Evolutionary conservation across 306 rosid species (phyloP), one percentile per base, ranked within the genome.

Genomic region (Heteromeles arbutifolia): DNA sequence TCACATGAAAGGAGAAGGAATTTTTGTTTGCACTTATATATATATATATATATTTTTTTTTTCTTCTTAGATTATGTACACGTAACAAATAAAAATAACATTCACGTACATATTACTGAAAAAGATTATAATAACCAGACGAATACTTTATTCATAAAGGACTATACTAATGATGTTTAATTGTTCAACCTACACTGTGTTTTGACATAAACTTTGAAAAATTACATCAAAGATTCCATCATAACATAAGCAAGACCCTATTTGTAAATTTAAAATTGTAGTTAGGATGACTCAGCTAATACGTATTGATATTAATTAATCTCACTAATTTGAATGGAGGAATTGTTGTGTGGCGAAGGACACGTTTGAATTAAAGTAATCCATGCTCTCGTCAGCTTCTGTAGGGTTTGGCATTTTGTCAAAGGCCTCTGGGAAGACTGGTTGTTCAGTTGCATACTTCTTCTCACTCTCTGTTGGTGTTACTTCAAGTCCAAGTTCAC

Each of bases 401-500:
- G 77, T 82, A 62, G 72, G 72, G 45, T 37, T 77, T 62, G 82
- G 70, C 73, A 78, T 57, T 39, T 65, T 74, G 75, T 78, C 84
- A 19, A 54, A 21, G 13, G 39, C 67, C 26, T 81, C 65, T 34
- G 84, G 80, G 74, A 50, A 5, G 54, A 65, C 82, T 37, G 45
- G 28, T 72, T 37, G 77, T n/a, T 78, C 80, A 41, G 67, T 70
- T 22, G 74, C 80, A 72, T 58, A 77, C 39, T 77, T 72, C n/a
- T 7, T 25, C 54, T 48, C 83, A 57, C 82, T 8, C 54, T 37
- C 83, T 63, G 83, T 72, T 65, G 31, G 54, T 37, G 58, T 10
- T 18, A 14, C 61, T 58, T 82, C 86, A 37, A 86, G 59, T 71
- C 92, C 96, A 53, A 90, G 87, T 73, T 91, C 93, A 37, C 63